Base-by-base conservation (phyloP, 306 rosid genomes). In the Ceratonia siliqua region DNA sequence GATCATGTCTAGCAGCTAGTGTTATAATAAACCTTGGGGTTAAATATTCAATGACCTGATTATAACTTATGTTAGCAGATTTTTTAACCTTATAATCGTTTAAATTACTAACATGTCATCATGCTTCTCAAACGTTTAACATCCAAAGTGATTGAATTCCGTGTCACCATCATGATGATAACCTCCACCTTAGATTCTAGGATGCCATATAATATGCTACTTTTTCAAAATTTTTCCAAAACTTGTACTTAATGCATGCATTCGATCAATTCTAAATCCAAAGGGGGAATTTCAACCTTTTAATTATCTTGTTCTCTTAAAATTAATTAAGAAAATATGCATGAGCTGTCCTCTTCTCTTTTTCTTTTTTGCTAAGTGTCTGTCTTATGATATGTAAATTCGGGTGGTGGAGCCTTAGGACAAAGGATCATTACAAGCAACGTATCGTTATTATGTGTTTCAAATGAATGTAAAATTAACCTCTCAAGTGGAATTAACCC, bases 101-200 rank as follows among this genome's bases (percentile, higher is more conserved):
- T 81, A 22, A 63, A 36, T 49, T 49, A 33, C 74, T 53, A n/a
- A 6, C 32, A 58, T 61, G 27, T 28, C 62, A 25, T 13, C 58
- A 28, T 70, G 55, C 38, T 63, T 32, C 32, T 58, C 18, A 12
- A 22, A 58, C 72, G 76, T 77, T 72, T 57, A 78, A 33, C 55
- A 72, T 39, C 38, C 72, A 58, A 25, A 72, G 59, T 41, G 72
- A 73, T 77, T 50, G 15, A 70, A 45, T 49, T 78, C 18, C 21
- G 32, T 45, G 87, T 83, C 87, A 74, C 62, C 46, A 83, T 78
- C 87, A 66, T 27, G 66, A 27, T 24, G 38, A 58, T 79, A 75
- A 70, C 56, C 62, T 62, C 71, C 72, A 58, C 76, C 68, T 52
- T 49, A 52, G 62, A 56, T 58, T 81, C 21, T 58, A 53, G 75